phyloP scores from a whole-genome alignment of 495 filamentous ascomycete species.

The Penicillium pulvis region DNA sequence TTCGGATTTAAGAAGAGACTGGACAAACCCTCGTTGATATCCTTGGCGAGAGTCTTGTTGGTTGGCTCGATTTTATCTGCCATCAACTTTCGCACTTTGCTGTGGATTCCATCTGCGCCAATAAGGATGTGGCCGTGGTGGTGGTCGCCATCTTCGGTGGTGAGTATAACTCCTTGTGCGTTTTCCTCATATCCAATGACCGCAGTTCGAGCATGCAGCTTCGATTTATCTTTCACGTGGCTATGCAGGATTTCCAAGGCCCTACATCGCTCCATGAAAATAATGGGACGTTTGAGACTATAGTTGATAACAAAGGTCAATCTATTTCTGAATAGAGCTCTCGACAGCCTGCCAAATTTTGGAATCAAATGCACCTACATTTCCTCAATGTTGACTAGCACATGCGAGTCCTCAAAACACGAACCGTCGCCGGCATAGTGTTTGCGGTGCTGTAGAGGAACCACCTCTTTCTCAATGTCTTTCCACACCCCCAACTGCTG shows the following conservation, averaged over 20 bases:
- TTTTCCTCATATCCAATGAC: constrained; percentile 21
- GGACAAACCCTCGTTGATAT: constrained; percentile 13
- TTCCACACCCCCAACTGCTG: constrained; percentile 18
- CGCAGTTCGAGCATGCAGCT: constrained; percentile 16
- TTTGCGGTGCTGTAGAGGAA: constrained; percentile 15
- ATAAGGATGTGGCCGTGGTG: constrained; percentile 43
- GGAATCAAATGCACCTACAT: constrained; percentile 11
- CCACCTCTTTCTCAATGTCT: constrained; percentile 19
- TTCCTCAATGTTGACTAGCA: constrained; percentile 8
- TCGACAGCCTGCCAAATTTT: no score
- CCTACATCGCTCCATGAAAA: constrained; percentile 22
- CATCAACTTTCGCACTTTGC: constrained; percentile 42
- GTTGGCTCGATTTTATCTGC: constrained; percentile 28
- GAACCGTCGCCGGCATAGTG: constrained; percentile 13
- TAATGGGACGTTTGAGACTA: constrained; percentile 19
- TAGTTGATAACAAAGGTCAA: no score
- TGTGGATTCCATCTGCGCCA: constrained; percentile 52
- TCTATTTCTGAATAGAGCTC: no score
- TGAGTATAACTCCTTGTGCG: constrained; percentile 10
- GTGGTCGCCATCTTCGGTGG: constrained; percentile 12
- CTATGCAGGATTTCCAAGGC: constrained; percentile 14
- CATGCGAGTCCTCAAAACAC: constrained; percentile 16
- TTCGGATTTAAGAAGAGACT: background rate
- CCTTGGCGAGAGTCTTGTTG: constrained; percentile 8
- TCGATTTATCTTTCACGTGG: constrained; percentile 15